Percentiles rank a stretch among this genome's conserved stretches.
phyloP scores from a whole-genome alignment of 306 rosid species.

The Cucurbita ficifolia region DNA sequence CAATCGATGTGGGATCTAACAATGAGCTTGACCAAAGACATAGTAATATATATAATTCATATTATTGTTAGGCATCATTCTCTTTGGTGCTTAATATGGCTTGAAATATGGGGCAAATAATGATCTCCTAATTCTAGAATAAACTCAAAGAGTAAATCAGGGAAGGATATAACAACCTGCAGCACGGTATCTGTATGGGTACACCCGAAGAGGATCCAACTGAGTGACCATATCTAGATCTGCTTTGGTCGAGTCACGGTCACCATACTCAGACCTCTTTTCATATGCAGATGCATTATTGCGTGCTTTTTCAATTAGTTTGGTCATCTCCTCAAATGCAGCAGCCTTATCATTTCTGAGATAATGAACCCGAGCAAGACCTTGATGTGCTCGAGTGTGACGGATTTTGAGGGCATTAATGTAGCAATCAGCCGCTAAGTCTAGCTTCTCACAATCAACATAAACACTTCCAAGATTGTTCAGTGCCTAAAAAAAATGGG shows the following conservation, averaged over 20 bases:
- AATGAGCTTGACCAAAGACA: neutral
- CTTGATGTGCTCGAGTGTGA: constrained; percentile 92
- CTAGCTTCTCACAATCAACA: constrained; percentile 61
- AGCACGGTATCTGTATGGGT: constrained; percentile 94
- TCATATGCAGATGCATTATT: constrained; percentile 80
- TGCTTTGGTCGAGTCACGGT: constrained; percentile 58
- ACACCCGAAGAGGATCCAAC: constrained; percentile 77
- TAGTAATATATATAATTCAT: neutral
- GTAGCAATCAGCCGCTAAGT: constrained; percentile 77
- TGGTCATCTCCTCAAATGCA: constrained; percentile 79
- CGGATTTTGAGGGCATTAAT: constrained; percentile 71
- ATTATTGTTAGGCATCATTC: neutral
- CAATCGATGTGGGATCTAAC: too few species aligned
- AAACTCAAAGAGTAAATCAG: neutral
- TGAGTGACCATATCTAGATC: constrained; percentile 77
- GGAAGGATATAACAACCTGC: constrained; percentile 42
- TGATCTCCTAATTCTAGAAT: neutral
- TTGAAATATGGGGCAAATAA: neutral
- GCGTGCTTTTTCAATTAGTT: constrained; percentile 56
- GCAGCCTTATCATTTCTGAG: constrained; percentile 44
- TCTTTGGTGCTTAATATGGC: neutral
- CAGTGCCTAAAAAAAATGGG: constrained; percentile 45
- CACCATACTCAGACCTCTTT: constrained; percentile 87
- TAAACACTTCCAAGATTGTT: constrained; percentile 92
- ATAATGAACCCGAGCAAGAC: constrained; percentile 86